Evolutionary conservation across 2,329 filamentous ascomycete genomes (phyloP).

Genomic region (Nothopassalora personata): DNA sequence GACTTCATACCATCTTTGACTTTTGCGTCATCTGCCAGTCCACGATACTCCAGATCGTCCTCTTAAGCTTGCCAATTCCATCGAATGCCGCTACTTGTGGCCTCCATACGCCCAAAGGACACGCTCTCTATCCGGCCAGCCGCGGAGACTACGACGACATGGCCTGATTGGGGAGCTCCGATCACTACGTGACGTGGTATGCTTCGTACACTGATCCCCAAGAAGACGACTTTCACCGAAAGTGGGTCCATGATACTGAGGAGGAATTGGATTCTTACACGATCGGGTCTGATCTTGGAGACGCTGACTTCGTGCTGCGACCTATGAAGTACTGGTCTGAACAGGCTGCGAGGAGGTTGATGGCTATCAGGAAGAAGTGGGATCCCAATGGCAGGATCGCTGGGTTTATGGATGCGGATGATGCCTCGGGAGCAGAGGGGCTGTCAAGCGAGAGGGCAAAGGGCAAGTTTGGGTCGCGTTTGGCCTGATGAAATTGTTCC

Average conservation of each 20-base stretch:
- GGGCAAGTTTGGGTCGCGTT: not conserved
- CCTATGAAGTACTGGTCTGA: slow-evolving; percentile 47
- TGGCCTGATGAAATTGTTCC: not conserved
- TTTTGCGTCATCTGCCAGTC: slow-evolving; percentile 14
- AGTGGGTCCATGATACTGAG: slow-evolving; percentile 41
- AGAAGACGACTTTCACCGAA: slow-evolving; percentile 42
- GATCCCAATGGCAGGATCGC: slow-evolving; percentile 40
- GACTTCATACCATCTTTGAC: slow-evolving; percentile 22
- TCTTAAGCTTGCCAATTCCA: slow-evolving; percentile 17
- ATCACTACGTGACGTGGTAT: slow-evolving; percentile 54
- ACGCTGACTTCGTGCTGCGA: slow-evolving; percentile 49
- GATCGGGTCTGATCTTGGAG: slow-evolving; percentile 51
- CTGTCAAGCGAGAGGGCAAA: slow-evolving; percentile 33
- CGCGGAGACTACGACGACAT: slow-evolving; percentile 37
- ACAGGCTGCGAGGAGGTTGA: slow-evolving; percentile 39
- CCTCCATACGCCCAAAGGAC: not conserved
- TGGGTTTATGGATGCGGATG: slow-evolving; percentile 45
- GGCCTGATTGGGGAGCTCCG: slow-evolving; percentile 51
- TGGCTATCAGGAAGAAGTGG: slow-evolving; percentile 41
- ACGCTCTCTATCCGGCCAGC: not conserved
- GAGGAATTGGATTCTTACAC: slow-evolving; percentile 36
- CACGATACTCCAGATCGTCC: slow-evolving; percentile 18
- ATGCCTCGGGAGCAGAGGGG: slow-evolving; percentile 40
- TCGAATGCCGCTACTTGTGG: slow-evolving; percentile 11
- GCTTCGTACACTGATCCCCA: slow-evolving; percentile 45